Percentiles rank a stretch among this genome's conserved stretches.
Evolutionary conservation across 1,139 yeast species (phyloP).

Genomic region (Kluyveromyces sp.): DNA sequence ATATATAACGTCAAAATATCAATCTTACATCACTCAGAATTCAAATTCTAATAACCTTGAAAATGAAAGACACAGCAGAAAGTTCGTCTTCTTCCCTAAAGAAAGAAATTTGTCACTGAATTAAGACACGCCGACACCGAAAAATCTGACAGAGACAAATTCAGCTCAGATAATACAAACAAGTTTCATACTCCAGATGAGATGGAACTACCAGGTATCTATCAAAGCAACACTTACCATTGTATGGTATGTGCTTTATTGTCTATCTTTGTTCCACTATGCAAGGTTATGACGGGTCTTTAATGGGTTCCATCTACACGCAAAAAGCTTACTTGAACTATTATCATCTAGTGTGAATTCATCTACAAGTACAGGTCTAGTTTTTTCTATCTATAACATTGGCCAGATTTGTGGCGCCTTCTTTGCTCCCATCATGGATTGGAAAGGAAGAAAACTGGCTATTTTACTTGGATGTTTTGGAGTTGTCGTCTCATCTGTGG

Average conservation of each 20-base stretch:
- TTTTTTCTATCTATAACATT: conserved; percentile 60
- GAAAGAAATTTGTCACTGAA: no score
- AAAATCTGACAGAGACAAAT: no score
- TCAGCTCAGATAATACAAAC: neutral
- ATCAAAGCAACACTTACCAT: neutral
- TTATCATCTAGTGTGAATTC: neutral
- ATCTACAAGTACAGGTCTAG: conserved; percentile 38
- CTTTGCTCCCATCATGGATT: neutral
- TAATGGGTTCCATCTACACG: conserved; percentile 4
- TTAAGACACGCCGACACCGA: no score
- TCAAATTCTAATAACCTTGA: no score
- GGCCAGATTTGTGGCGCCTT: conserved; percentile 30
- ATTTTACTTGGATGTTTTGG: neutral
- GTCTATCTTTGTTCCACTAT: conserved; percentile 1
- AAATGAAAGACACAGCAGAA: no score
- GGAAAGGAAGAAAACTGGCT: conserved; percentile 3
- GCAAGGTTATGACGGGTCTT: conserved; percentile 3
- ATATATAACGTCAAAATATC: no score
- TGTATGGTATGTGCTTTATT: conserved; percentile 2
- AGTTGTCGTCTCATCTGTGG: neutral
- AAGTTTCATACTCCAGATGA: neutral
- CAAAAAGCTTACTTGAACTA: conserved; percentile 1
- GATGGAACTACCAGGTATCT: neutral
- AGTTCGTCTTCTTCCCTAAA: no score
- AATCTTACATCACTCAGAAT: no score